These are phyloP conservation scores for Lactifluus pinguis DNA, from an alignment of 768 basidiomycete species.

Conservation along the genomic window DNA sequence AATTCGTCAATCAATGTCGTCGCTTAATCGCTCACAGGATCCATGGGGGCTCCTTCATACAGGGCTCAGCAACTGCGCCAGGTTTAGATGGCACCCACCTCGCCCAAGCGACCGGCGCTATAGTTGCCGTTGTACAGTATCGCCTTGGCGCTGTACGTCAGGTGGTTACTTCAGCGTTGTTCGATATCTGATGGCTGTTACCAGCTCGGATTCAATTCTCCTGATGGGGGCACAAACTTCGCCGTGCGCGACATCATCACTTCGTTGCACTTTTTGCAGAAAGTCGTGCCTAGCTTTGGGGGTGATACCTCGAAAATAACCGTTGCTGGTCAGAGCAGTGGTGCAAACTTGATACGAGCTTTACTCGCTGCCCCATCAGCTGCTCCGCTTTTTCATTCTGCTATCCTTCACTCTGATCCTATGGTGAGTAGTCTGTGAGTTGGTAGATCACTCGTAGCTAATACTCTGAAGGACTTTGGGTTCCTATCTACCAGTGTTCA, in stretches of 20 bases:
- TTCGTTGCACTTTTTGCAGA: conserved; percentile 53
- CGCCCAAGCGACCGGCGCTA: conserved; percentile 58
- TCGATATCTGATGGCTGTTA: conserved; percentile 6
- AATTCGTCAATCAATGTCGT: not conserved
- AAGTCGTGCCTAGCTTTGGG: conserved; percentile 52
- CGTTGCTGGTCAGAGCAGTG: conserved; percentile 75
- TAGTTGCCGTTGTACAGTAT: conserved; percentile 79
- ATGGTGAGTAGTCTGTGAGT: conserved; percentile 42
- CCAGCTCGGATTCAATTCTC: conserved; percentile 72
- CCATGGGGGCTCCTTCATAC: conserved; percentile 76
- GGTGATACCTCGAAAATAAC: conserved; percentile 60
- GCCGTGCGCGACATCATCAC: conserved; percentile 62
- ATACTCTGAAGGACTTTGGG: conserved; percentile 51
- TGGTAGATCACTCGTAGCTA: not conserved
- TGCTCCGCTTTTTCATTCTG: conserved; percentile 60
- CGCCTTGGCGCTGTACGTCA: conserved; percentile 63
- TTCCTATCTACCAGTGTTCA: conserved; percentile 52
- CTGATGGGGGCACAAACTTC: conserved; percentile 60
- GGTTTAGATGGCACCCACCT: conserved; percentile 74
- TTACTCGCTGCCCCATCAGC: conserved; percentile 68
- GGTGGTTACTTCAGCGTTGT: not conserved
- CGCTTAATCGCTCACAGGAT: conserved; percentile 40
- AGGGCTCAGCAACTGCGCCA: conserved; percentile 60
- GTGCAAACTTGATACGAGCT: conserved; percentile 69
- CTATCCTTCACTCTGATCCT: conserved; percentile 81